These are phyloP conservation scores for Periconia sp. DNA, from an alignment of 2,329 filamentous ascomycete species.

Conservation along the genomic window DNA sequence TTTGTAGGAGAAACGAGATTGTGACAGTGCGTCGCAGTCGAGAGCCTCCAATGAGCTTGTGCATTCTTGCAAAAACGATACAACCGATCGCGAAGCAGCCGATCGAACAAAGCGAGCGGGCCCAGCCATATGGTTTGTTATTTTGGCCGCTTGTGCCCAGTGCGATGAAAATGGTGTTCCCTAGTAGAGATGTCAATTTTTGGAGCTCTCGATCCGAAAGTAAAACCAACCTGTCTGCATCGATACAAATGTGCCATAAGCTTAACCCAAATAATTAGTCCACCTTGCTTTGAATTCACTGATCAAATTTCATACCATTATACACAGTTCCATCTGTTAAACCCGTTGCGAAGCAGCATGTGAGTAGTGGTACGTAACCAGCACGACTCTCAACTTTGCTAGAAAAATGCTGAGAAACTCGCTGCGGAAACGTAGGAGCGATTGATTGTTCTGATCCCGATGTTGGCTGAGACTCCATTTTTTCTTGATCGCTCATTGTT, in stretches of 20 bases:
- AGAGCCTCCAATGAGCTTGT: constrained; percentile 56
- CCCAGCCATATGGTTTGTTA: constrained; percentile 1
- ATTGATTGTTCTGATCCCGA: neutral
- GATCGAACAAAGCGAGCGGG: constrained; percentile 5
- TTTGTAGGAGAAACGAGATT: constrained; percentile 56
- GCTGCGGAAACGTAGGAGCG: neutral
- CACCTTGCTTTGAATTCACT: too few relatives aligned
- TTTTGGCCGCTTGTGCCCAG: constrained; percentile 57
- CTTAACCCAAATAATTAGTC: neutral
- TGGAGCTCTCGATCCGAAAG: neutral
- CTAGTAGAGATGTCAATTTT: constrained; percentile 27
- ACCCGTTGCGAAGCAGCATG: constrained; percentile 3
- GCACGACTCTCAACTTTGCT: neutral
- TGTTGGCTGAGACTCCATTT: constrained; percentile 1
- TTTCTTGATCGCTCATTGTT: neutral
- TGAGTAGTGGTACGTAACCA: constrained; percentile 3
- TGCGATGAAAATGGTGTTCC: constrained; percentile 65
- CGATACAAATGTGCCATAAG: constrained; percentile 43
- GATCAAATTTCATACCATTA: constrained; percentile 1
- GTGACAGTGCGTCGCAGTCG: constrained; percentile 49
- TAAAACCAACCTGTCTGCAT: constrained; percentile 54
- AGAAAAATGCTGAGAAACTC: neutral
- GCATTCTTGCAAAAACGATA: constrained; percentile 44
- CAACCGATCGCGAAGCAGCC: constrained; percentile 6
- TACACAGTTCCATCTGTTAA: constrained; percentile 4